Base-by-base conservation (phyloP, 257 asterid species). In the Solanum chaucha region DNA sequence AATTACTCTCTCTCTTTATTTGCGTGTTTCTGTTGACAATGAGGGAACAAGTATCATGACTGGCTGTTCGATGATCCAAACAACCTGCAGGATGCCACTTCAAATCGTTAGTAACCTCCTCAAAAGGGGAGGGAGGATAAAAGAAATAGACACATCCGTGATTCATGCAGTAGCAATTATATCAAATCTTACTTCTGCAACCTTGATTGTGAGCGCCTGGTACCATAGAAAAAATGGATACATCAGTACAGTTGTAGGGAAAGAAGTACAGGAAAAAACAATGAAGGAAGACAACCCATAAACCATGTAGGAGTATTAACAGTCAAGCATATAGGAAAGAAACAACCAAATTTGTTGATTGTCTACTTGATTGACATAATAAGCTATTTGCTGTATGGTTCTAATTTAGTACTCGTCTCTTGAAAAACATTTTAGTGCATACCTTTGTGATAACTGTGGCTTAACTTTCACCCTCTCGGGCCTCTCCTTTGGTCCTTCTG, bases 201-300 rank as follows among this genome's bases (percentile, higher is more conserved):
- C 81, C 91, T 91, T 55, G 95, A 89, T 73, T 82, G 89, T 58
- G 96, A 82, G 74, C 94, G 92, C 95, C 98, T 95, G 97, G 46
- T 81, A 85, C 24, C 84, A 89, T 86, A 84, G 26, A 44, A 26
- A 74, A 70, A 85, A 70, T 75, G 75, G 48, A 40, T 64, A 64
- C 26, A 65, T 89, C 89, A 92, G 90, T 91, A 48, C 36, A 88
- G 34, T 55, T 73, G 65, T 78, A 32, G 22, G 41, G 30, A 40
- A 73, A 15, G 73, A 10, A 64, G 48, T 20, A 59, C 64, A 34
- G 32, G 51, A 72, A 41, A 82, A 68, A 24, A n/a, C 6, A 77
- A 44, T 77, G 64, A 5, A 40, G 46, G 48, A 24, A 77, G 64
- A 78, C 40, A 3, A 44, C 64, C 84, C 64, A 78, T 78, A 78